Evolutionary conservation across 257 asterid genomes (phyloP), one percentile per base, ranked within the genome.

Genomic region (Solanum phureja): DNA sequence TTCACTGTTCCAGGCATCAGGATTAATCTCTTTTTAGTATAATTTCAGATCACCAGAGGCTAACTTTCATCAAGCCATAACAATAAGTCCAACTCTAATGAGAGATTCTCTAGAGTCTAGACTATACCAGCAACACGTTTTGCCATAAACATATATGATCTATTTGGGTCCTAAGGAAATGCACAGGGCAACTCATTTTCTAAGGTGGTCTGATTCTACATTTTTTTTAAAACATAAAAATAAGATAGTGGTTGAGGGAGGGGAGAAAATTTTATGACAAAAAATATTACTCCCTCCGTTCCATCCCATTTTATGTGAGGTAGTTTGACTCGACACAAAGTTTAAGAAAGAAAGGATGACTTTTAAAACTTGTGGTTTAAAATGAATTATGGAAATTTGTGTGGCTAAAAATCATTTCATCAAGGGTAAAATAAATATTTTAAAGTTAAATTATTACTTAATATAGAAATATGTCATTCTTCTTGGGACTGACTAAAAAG

Each of bases 1-100:
- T 1, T 89, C 92, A 94, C 98, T 95, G 94, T 89, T 60, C 82
- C 89, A 88, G 87, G 34, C 14, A 89, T 37, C 56, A 77, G 90
- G 68, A 60, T 42, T 83, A 85, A 71, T 87, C 85, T 4, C 69
- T 82, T 44, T 46, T 49, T 49, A 82, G 86, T 31, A 49, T 7
- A 82, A 82, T 66, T 82, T 49, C 60, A 49, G 85, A 46, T 81
- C 68, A 81, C 24, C 40, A 82, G 19, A 82, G 18, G 23, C 69
- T 81, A 81, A 46, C 68, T 81, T 81, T 46, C 69, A 82, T 31
- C 44, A 82, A 82, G 69, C 44, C 84, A 82, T 46, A 31, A 49
- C 11, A 82, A 29, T 1, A 49, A 44, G 34, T 44, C 68, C 85
- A 44, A 81, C 68, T 81, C 35, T 27, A 79, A 27, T 8, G 68